Conservation (phyloP, 345 rosid genomes). For the Heritiera littoralis region DNA sequence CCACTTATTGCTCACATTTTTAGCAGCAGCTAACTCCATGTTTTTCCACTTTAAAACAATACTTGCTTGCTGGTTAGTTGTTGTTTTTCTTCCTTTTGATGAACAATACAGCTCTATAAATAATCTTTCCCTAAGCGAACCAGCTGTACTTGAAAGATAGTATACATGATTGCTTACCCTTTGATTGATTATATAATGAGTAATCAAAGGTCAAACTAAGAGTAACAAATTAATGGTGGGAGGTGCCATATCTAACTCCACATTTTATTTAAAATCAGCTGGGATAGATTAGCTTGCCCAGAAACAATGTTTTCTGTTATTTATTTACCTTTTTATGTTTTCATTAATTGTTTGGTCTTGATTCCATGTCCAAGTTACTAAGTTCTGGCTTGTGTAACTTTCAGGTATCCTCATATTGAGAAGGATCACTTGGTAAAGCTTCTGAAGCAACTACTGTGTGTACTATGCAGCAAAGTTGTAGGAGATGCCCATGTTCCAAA, state of each 20-base stretch:
- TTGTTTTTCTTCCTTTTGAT: not conserved
- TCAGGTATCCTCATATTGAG: constrained; percentile 83
- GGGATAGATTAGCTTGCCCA: not conserved
- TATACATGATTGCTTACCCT: not conserved
- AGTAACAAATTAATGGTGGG: not conserved
- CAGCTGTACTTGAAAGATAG: not conserved
- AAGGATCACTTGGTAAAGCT: constrained; percentile 92
- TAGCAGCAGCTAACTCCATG: not conserved
- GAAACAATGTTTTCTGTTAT: constrained; percentile 12
- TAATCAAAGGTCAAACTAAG: not conserved
- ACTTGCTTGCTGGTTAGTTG: not conserved
- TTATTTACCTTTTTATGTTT: constrained; percentile 10
- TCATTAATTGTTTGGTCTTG: not conserved
- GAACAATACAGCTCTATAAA: constrained; percentile 14
- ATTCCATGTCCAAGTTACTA: constrained; percentile 10
- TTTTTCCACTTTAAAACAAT: not conserved
- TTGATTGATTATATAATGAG: constrained; percentile 4
- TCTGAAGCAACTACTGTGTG: constrained; percentile 69
- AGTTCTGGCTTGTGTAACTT: constrained; percentile 30
- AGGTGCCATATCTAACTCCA: constrained; percentile 7
- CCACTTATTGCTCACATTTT: not conserved
- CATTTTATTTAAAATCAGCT: constrained; percentile 2
- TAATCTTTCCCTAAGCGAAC: not conserved
- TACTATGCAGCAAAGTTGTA: constrained; percentile 45
- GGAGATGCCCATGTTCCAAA: constrained; percentile 45